phyloP scores from a whole-genome alignment of 441 rosid species.

The Metrosideros polymorpha region DNA sequence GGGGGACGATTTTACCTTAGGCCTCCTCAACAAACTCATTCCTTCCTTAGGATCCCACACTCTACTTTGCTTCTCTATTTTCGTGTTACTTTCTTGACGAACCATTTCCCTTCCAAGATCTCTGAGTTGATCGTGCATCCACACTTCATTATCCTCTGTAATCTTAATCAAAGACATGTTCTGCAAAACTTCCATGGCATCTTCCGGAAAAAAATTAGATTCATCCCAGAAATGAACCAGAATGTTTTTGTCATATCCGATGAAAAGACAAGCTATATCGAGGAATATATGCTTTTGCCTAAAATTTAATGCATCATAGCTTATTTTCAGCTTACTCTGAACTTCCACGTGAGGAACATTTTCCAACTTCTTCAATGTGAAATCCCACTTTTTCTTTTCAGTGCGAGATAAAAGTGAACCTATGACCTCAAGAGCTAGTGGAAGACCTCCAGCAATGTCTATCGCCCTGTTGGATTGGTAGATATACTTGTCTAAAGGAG shows the following conservation, averaged over 20 bases:
- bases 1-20: fast-evolving
- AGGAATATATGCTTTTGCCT: neutral
- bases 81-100: fast-evolving
- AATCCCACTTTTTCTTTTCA: neutral
- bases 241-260: neutral
- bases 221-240: neutral
- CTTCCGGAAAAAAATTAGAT: neutral
- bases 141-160: fast-evolving
- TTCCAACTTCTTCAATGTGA: neutral
- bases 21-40: fast-evolving
- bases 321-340: neutral
- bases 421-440: neutral
- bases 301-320: neutral
- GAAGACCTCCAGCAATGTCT: neutral
- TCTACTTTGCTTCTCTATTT: too few species aligned
- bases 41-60: fast-evolving
- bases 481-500: fast-evolving
- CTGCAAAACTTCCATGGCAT: neutral
- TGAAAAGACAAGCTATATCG: neutral
- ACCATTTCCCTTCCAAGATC: neutral
- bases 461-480: fast-evolving
- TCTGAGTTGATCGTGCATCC: neutral
- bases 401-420: neutral
- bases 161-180: neutral
- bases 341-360: neutral